Evolutionary conservation across 148 eudicot species (phyloP).

Genomic region (Amaranthus cruentus): DNA sequence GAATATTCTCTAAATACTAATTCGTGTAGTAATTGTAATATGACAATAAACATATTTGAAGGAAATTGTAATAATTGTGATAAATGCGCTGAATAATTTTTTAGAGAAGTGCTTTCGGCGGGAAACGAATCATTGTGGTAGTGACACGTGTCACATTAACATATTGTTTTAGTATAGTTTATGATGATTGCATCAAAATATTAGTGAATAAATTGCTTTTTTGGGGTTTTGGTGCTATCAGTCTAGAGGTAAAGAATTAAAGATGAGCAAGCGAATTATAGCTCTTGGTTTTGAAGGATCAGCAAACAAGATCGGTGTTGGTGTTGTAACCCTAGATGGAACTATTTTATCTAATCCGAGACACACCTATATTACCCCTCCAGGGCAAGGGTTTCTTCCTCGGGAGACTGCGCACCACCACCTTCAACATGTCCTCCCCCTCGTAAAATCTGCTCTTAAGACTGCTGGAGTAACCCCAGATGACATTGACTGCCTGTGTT

Average conservation of each 20-base stretch:
- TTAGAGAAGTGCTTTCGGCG: too few species aligned
- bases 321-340: constrained; percentile 83
- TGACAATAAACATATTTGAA: too few species aligned
- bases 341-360: constrained; percentile 81
- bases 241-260: neutral
- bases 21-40: too few species aligned
- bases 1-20: too few species aligned
- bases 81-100: too few species aligned
- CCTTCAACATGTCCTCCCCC: constrained; percentile 63
- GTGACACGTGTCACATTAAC: too few species aligned
- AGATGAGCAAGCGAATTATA: constrained; percentile 55
- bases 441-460: constrained; percentile 60
- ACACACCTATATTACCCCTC: constrained; percentile 90
- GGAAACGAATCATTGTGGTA: too few species aligned
- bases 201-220: neutral
- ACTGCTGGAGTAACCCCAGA: constrained; percentile 53
- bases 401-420: constrained; percentile 96
- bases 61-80: too few species aligned
- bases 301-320: constrained; percentile 90
- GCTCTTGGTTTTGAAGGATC: constrained; percentile 96
- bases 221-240: neutral
- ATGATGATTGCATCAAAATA: too few species aligned
- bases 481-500: constrained; percentile 84
- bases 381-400: constrained; percentile 90
- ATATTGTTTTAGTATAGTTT: too few species aligned